These are phyloP conservation scores for Pythium periplocum DNA, from an alignment of 352 stramenopile species.

Conservation along the genomic window DNA sequence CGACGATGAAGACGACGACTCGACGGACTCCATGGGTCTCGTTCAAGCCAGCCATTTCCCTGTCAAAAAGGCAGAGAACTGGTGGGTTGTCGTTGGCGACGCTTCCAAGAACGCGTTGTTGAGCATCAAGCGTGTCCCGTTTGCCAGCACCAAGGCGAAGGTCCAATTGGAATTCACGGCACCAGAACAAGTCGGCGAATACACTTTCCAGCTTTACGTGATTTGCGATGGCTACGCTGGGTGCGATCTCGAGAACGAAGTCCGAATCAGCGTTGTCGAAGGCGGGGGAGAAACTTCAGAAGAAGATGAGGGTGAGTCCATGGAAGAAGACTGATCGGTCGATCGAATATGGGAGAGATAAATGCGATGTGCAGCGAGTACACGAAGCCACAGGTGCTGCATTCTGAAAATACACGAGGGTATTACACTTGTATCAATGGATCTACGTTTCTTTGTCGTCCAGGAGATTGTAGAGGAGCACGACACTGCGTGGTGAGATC, in stretches of 20 bases:
- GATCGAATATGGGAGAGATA: no score
- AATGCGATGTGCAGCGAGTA: no score
- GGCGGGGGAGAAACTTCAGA: constrained; percentile 17
- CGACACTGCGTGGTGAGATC: no score
- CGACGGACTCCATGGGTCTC: constrained; percentile 46
- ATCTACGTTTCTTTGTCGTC: no score
- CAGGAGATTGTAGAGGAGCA: no score
- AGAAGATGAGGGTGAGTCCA: constrained; percentile 20
- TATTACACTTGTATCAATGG: no score
- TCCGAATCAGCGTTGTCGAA: constrained; percentile 60
- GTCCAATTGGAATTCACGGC: constrained; percentile 96
- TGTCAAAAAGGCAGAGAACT: constrained; percentile 95
- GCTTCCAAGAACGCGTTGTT: constrained; percentile 93
- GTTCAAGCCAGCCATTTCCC: constrained; percentile 77
- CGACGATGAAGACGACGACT: constrained; percentile 67
- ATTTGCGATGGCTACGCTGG: constrained; percentile 99
- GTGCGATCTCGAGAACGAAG: constrained; percentile 97
- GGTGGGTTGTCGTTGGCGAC: constrained; percentile 98
- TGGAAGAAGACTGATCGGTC: constrained; percentile 7
- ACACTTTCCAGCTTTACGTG: constrained; percentile 96
- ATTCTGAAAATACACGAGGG: no score
- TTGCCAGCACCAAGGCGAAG: constrained; percentile 65
- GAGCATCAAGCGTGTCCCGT: constrained; percentile 96
- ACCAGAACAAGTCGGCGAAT: constrained; percentile 91
- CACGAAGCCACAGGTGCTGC: no score